These are phyloP conservation scores for Colletotrichum zoysiae DNA, from an alignment of 2,329 filamentous ascomycete genomes.

Conservation along the genomic window DNA sequence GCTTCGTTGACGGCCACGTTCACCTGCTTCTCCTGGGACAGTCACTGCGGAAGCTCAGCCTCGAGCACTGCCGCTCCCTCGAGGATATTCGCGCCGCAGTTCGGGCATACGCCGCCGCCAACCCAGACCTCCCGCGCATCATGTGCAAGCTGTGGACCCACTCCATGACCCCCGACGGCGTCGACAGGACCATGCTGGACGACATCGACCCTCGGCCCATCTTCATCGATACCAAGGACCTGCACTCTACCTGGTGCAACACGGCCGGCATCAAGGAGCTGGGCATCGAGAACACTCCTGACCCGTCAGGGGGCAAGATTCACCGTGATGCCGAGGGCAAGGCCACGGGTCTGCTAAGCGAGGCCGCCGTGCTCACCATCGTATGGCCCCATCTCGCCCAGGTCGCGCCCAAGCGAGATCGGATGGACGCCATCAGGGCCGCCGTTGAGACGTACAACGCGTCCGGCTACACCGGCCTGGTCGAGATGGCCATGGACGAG, in stretches of 20 bases:
- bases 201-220: constrained; percentile 67
- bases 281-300: constrained; percentile 57
- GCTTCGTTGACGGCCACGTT: constrained; percentile 70
- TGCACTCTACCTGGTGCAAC: constrained; percentile 70
- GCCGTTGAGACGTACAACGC: constrained; percentile 64
- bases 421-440: constrained; percentile 60
- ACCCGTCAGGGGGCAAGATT: constrained; percentile 65
- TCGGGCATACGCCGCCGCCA: constrained; percentile 57
- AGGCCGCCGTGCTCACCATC: constrained; percentile 64
- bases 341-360: constrained; percentile 63
- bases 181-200: constrained; percentile 62
- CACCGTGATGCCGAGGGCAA: constrained; percentile 62
- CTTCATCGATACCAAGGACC: constrained; percentile 68
- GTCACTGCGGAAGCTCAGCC: constrained; percentile 62
- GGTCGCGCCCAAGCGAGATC: constrained; percentile 61
- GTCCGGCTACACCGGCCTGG: constrained; percentile 66
- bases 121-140: constrained; percentile 63
- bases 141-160: constrained; percentile 70
- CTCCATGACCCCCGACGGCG: constrained; percentile 59
- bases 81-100: constrained; percentile 64
- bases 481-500: constrained; percentile 74
- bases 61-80: constrained; percentile 62
- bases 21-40: constrained; percentile 68
- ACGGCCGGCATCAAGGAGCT: constrained; percentile 64
- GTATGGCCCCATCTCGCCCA: constrained; percentile 68